Base-by-base conservation (phyloP, 306 rosid genomes). In the Sphenostylis stenocarpa region DNA sequence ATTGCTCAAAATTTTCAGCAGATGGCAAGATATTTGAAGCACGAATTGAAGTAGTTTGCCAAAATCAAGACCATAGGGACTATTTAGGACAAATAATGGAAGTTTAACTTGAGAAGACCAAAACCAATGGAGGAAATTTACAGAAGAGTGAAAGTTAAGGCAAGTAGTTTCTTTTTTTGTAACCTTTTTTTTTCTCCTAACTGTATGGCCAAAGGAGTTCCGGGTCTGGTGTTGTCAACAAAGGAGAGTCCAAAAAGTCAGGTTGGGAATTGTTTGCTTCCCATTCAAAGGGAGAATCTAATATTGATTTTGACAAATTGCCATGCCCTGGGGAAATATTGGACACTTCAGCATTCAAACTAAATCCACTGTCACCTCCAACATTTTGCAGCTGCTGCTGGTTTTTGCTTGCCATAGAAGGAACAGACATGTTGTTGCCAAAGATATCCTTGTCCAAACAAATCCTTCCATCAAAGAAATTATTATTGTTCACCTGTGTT, bases 241-340 rank as follows among this genome's bases (percentile, higher is more conserved):
- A 4, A 12, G 49, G 21, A 79, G 75, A 44, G 21, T 73, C 75
- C 14, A 80, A 7, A 4, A 64, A 64, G 12, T 80, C 64, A 73
- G 11, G 17, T 67, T 45, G 71, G 26, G 76, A n/a, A 53, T 29
- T 7, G 14, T 64, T 24, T 38, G 19, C 5, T 7, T 28, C 20
- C 38, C 56, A 41, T 14, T 62, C 68, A 72, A 38, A 20, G 10
- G 15, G 3, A 23, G 15, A 1, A 39, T 63, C 79, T 0, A 10
- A 20, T 49, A 2, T 16, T 36, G 62, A 6, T 13, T 62, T 7
- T 33, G 79, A 29, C 1, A 48, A 41, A 61, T n/a, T 26, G 38
- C 1, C 41, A 34, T 51, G 41, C n/a, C 47, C 3, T 21, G n/a
- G 21, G 5, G 21, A 1, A 26, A 26, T 28, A 31, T 41, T 41